These are phyloP conservation scores for Letharia columbiana DNA, from an alignment of 495 filamentous ascomycete species.

Conservation along the genomic window DNA sequence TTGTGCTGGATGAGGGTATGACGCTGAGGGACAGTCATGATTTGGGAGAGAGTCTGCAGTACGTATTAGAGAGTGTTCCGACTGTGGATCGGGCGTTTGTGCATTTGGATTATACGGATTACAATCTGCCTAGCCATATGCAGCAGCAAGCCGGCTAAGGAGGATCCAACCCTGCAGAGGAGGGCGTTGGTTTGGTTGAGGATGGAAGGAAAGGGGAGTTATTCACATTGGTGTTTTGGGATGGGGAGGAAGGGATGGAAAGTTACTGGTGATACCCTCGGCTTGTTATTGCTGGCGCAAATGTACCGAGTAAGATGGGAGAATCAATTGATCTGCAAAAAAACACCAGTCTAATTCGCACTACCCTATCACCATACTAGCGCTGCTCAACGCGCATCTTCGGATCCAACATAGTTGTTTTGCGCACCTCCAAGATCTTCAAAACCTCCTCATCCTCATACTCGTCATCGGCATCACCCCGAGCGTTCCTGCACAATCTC, in stretches of 20 bases:
- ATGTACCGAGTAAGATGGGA: not conserved
- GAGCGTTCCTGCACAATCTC: slow-evolving; percentile 18
- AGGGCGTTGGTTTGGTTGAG: too few species aligned
- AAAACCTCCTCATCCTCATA: slow-evolving; percentile 22
- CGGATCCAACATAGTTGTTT: slow-evolving; percentile 6
- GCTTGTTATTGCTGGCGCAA: not conserved
- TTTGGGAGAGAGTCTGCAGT: slow-evolving; percentile 79
- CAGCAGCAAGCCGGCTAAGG: slow-evolving; percentile 49
- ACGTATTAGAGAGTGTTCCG: slow-evolving; percentile 82
- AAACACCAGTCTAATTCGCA: not conserved
- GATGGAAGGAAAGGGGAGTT: not conserved
- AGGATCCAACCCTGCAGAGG: not conserved
- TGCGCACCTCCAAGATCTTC: slow-evolving; percentile 20
- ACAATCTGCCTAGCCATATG: slow-evolving; percentile 82
- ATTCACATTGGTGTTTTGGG: not conserved
- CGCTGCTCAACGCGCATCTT: not conserved
- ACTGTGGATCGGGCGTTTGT: slow-evolving; percentile 64
- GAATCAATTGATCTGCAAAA: not conserved
- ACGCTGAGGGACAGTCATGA: slow-evolving; percentile 81
- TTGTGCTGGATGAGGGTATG: slow-evolving; percentile 73
- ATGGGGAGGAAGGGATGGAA: not conserved
- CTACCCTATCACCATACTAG: not conserved
- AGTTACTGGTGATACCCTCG: not conserved
- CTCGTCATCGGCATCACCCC: slow-evolving; percentile 11
- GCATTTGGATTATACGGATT: slow-evolving; percentile 73